Evolutionary conservation across 331 rosid species (phyloP).

Genomic region (Malus hybrid): DNA sequence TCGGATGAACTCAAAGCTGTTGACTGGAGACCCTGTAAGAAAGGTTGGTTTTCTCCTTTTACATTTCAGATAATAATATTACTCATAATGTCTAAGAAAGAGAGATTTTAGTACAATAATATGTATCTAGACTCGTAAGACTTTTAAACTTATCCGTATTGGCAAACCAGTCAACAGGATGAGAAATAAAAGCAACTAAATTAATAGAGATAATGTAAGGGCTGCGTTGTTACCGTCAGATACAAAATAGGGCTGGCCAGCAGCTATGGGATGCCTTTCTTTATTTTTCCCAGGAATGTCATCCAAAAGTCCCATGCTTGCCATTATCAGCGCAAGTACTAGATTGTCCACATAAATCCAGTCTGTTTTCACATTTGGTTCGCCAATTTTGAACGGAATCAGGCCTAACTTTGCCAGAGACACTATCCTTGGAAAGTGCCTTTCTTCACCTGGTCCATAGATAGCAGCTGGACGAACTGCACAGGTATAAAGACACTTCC

Average conservation of each 20-base stretch:
- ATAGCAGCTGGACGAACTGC: conserved; percentile 91
- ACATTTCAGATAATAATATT: background rate
- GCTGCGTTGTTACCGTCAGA: conserved; percentile 58
- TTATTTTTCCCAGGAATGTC: conserved; percentile 37
- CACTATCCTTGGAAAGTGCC: conserved; percentile 83
- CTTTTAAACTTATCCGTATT: background rate
- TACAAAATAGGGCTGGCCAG: conserved; percentile 89
- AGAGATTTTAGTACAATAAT: background rate
- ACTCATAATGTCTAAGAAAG: too few relatives aligned
- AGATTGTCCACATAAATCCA: conserved; percentile 91
- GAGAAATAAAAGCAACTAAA: background rate
- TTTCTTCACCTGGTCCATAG: conserved; percentile 93
- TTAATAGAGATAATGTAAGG: background rate
- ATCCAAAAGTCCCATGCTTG: conserved; percentile 94
- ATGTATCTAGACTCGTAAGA: background rate
- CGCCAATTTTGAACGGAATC: conserved; percentile 60
- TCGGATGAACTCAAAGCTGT: conserved; percentile 70
- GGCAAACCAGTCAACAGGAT: background rate
- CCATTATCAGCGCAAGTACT: conserved; percentile 77
- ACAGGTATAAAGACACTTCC: conserved; percentile 60
- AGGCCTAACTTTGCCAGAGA: conserved; percentile 72
- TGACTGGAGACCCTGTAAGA: conserved; percentile 70
- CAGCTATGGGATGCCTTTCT: conserved; percentile 58
- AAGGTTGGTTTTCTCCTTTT: conserved; percentile 1
- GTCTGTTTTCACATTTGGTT: conserved; percentile 61